A percentile compares a stretch with the other conserved stretches of the same genome.
Evolutionary conservation across 148 eudicot genomes (phyloP).

Genomic region (Gaultheria prostrata): DNA sequence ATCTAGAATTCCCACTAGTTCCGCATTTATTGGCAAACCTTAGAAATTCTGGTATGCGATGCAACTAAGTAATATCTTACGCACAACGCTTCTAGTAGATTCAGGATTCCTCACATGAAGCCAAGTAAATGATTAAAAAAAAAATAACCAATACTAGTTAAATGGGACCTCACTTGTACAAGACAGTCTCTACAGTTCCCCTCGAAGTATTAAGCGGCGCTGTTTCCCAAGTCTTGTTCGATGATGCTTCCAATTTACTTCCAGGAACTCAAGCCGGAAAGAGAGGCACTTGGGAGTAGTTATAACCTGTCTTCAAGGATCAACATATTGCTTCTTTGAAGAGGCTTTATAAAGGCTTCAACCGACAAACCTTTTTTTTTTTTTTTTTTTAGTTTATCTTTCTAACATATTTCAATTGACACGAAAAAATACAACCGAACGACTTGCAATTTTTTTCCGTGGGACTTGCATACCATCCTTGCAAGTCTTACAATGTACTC

Average conservation of each 20-base stretch:
- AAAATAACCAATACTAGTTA: neutral
- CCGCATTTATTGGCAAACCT: neutral
- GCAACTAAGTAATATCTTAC: neutral
- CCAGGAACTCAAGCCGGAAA: neutral
- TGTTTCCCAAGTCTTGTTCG: neutral
- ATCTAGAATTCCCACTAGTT: neutral
- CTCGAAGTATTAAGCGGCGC: neutral
- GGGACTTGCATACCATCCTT: neutral
- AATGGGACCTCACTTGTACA: neutral
- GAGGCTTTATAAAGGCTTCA: neutral
- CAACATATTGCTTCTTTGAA: neutral
- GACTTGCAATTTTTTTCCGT: neutral
- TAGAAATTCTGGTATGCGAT: neutral
- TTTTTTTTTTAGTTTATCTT: neutral
- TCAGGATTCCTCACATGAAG: neutral
- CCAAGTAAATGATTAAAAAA: neutral
- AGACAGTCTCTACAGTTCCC: neutral
- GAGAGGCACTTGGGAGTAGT: neutral
- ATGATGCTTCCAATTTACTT: neutral
- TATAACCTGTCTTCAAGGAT: neutral
- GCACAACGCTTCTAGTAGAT: neutral
- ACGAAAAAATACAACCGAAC: neutral
- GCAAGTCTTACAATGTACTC: neutral
- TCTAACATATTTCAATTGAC: neutral
- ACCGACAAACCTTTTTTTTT: neutral